These are phyloP conservation scores for Arabis hirsuta DNA, from an alignment of 345 rosid species.

Conservation along the genomic window DNA sequence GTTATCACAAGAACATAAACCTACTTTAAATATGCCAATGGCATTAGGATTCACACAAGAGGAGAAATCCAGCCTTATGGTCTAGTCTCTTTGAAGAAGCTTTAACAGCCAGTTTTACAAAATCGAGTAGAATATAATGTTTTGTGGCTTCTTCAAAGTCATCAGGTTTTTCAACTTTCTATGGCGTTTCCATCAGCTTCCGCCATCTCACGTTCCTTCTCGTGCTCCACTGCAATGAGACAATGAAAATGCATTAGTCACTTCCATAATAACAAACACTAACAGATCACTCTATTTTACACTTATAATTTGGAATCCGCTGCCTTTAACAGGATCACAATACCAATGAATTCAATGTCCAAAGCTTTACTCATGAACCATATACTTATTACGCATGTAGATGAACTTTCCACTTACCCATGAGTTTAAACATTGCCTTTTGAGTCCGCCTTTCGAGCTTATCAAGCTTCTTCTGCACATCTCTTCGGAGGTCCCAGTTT, in stretches of 20 bases:
- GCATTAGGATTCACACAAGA: background rate
- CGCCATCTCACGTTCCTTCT: slow-evolving; percentile 57
- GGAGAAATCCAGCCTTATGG: slow-evolving; percentile 16
- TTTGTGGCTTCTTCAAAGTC: slow-evolving; percentile 12
- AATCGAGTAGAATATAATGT: background rate
- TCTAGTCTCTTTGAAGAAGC: slow-evolving; percentile 20
- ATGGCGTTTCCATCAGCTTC: slow-evolving; percentile 48
- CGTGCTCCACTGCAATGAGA: slow-evolving; percentile 66
- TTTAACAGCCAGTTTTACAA: slow-evolving; percentile 13
- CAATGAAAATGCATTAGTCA: slow-evolving; percentile 1
- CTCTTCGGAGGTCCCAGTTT: slow-evolving; percentile 94
- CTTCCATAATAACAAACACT: slow-evolving; percentile 4
- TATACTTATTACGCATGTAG: background rate
- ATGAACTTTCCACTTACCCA: slow-evolving; percentile 60
- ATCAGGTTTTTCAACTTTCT: slow-evolving; percentile 40
- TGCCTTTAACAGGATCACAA: background rate
- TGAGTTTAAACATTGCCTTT: slow-evolving; percentile 74
- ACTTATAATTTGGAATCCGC: slow-evolving; percentile 9
- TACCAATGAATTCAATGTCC: background rate
- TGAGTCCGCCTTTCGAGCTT: slow-evolving; percentile 91
- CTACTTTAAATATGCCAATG: background rate
- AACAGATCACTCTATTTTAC: background rate
- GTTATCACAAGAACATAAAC: background rate
- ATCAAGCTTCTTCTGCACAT: slow-evolving; percentile 93
- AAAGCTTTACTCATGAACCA: slow-evolving; percentile 5